phyloP scores from a whole-genome alignment of 73 alveolate genomes.

The Tetrahymena thermophila region DNA sequence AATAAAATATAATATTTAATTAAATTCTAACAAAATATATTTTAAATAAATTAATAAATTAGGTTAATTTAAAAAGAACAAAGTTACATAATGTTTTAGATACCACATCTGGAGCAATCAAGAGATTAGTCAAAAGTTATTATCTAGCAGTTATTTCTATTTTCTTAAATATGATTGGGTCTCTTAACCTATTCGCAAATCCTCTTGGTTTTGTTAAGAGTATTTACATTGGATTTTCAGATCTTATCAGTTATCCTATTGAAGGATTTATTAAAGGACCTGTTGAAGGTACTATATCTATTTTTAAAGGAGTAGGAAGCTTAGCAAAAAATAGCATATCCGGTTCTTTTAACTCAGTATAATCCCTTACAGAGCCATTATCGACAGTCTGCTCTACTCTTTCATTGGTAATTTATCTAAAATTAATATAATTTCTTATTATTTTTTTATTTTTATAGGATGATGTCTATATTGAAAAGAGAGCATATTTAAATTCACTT shows the following conservation, averaged over 20 bases:
- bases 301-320: constrained; percentile 82
- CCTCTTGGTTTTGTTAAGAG: constrained; percentile 87
- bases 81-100: constrained; percentile 61
- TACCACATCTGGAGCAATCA: constrained; percentile 42
- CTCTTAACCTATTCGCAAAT: constrained; percentile 82
- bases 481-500: constrained; percentile 71
- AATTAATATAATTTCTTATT: neutral
- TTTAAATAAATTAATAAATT: neutral
- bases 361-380: constrained; percentile 77
- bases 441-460: constrained; percentile 11
- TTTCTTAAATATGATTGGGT: constrained; percentile 60
- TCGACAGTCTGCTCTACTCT: constrained; percentile 72
- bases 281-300: constrained; percentile 82
- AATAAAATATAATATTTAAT: neutral
- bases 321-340: constrained; percentile 79
- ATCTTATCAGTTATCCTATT: constrained; percentile 89
- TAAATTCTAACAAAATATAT: neutral
- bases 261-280: constrained; percentile 89
- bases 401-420: constrained; percentile 34
- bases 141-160: constrained; percentile 46
- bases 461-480: constrained; percentile 70
- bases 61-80: constrained; percentile 56
- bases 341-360: constrained; percentile 86
- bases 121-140: constrained; percentile 56
- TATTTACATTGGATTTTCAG: constrained; percentile 93